phyloP scores from a whole-genome alignment of 2,329 filamentous ascomycete species.

The Ophiocordyceps unilateralis region DNA sequence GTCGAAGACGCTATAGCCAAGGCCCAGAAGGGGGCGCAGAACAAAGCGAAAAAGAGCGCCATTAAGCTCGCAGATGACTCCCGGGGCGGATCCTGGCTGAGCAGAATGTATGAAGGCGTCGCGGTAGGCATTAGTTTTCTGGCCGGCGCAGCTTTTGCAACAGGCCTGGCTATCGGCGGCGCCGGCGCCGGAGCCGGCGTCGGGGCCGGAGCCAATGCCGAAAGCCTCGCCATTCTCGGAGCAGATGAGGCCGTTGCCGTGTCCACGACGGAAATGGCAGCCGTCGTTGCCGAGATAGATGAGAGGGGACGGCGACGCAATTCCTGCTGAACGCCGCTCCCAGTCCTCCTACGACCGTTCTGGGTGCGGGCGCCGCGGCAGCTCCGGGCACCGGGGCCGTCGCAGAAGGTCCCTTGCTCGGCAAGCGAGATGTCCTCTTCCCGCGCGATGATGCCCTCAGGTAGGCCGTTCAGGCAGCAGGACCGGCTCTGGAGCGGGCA shows the following conservation, averaged over 20 bases:
- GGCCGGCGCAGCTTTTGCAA: not conserved
- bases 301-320: not conserved
- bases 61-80: not conserved
- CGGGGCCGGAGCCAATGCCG: not conserved
- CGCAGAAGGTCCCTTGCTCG: not conserved
- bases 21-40: not conserved
- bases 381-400: not conserved
- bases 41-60: not conserved
- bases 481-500: not conserved
- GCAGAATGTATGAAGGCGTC: not conserved
- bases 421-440: not conserved
- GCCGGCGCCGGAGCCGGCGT: not conserved
- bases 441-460: not conserved
- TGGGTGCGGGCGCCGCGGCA: not conserved
- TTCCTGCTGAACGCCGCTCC: not conserved
- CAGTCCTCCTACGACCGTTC: not conserved
- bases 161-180: not conserved
- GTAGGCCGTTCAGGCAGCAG: not conserved
- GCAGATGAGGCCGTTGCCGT: not conserved
- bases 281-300: conserved; percentile 1
- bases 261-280: not conserved
- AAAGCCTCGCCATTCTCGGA: not conserved
- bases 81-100: not conserved
- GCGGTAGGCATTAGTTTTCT: not conserved
- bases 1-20: not conserved